Evolutionary conservation across 208 protist genomes (phyloP).

Genomic region (Crithidia thermophila): DNA sequence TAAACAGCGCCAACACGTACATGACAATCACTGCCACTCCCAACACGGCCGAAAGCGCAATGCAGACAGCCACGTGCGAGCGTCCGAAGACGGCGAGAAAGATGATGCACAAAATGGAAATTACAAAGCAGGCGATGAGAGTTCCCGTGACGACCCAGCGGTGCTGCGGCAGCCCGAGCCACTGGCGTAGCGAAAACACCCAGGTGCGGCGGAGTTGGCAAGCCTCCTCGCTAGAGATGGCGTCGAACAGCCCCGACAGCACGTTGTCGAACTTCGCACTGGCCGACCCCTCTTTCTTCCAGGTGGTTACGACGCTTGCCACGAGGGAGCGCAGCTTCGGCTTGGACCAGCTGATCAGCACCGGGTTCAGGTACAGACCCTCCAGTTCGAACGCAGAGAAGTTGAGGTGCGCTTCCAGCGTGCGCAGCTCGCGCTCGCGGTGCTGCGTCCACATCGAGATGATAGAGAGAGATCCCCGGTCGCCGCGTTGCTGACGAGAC

Average conservation of each 20-base stretch:
- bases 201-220: constrained; percentile 50
- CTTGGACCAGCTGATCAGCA: constrained; percentile 61
- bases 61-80: constrained; percentile 20
- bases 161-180: constrained; percentile 38
- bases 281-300: constrained; percentile 46
- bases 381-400: constrained; percentile 53
- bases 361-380: constrained; percentile 39
- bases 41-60: constrained; percentile 37
- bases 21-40: constrained; percentile 35
- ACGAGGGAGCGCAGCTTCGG: constrained; percentile 37
- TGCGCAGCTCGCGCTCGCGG: constrained; percentile 28
- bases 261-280: constrained; percentile 52
- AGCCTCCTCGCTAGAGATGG: constrained; percentile 47
- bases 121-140: constrained; percentile 8
- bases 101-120: constrained; percentile 44
- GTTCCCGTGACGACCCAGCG: constrained; percentile 13
- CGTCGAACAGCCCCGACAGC: constrained; percentile 48
- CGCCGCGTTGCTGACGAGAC: constrained; percentile 9
- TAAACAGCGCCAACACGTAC: constrained; percentile 30
- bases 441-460: constrained; percentile 25
- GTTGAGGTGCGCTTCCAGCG: constrained; percentile 35
- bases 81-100: constrained; percentile 43
- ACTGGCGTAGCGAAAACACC: constrained; percentile 46
- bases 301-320: constrained; percentile 39
- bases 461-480: constrained; percentile 22